A percentile compares a stretch with the other conserved stretches of the same genome.
Conservation (phyloP, 148 eudicot species). For the Polygonum maritimum region DNA sequence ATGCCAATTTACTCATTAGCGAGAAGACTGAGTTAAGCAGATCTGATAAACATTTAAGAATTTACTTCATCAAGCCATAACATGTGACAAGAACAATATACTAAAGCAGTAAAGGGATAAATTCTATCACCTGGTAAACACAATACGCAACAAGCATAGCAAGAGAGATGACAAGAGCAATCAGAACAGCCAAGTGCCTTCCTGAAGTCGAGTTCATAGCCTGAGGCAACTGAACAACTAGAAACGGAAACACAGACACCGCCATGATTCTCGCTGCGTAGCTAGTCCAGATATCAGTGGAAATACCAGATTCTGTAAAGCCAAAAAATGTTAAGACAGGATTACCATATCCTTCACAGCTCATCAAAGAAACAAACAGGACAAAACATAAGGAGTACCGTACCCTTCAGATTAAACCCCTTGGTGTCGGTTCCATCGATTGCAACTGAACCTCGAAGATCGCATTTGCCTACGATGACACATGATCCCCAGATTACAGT, state of each 20-base stretch:
- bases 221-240: constrained; percentile 50
- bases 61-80: too few species aligned
- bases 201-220: constrained; percentile 32
- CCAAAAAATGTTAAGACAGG: background rate
- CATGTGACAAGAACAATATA: background rate
- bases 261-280: constrained; percentile 54
- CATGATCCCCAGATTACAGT: constrained; percentile 86
- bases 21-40: too few species aligned
- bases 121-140: constrained; percentile 57
- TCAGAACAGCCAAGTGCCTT: constrained; percentile 36
- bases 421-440: constrained; percentile 52
- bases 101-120: background rate
- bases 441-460: constrained; percentile 39
- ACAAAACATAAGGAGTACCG: constrained; percentile 23
- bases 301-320: constrained; percentile 39
- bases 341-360: background rate
- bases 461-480: constrained; percentile 77
- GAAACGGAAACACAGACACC: constrained; percentile 40
- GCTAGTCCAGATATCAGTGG: constrained; percentile 55
- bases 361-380: background rate
- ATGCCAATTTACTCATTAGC: background rate
- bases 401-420: constrained; percentile 57
- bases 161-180: constrained; percentile 46
- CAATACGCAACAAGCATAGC: constrained; percentile 57
- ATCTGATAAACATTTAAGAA: background rate